Conservation (phyloP, 2,329 filamentous ascomycete genomes). For the Colletotrichum sidae region DNA sequence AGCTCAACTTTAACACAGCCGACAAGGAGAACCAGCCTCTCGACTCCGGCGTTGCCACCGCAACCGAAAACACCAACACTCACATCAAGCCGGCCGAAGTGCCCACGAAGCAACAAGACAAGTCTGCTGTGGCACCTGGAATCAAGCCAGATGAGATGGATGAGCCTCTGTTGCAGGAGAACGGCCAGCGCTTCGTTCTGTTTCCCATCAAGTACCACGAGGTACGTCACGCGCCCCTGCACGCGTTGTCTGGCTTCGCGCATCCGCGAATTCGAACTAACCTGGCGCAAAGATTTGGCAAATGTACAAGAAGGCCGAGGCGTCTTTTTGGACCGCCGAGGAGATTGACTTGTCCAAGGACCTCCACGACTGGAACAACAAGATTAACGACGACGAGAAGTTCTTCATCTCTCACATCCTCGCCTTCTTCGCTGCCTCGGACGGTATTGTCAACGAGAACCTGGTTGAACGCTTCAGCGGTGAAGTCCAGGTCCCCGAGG, state of each 20-base stretch:
- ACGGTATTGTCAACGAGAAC: slow-evolving; percentile 99
- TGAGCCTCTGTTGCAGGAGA: slow-evolving; percentile 95
- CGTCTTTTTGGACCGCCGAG: slow-evolving; percentile 99
- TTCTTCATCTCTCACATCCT: slow-evolving; percentile 99
- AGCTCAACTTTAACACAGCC: slow-evolving; percentile 79
- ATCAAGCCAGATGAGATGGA: slow-evolving; percentile 79
- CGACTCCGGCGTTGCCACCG: slow-evolving; percentile 60
- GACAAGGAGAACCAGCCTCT: slow-evolving; percentile 85
- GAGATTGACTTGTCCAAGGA: slow-evolving; percentile 99
- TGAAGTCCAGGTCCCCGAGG: slow-evolving; percentile 97
- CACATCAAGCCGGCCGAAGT: slow-evolving; percentile 70
- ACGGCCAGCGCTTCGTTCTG: slow-evolving; percentile 94
- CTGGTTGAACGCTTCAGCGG: slow-evolving; percentile 96
- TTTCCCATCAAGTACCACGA: slow-evolving; percentile 99
- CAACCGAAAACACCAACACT: slow-evolving; percentile 68
- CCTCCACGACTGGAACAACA: slow-evolving; percentile 99
- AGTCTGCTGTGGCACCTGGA: slow-evolving; percentile 57
- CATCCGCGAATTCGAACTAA: slow-evolving; percentile 51
- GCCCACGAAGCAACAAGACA: slow-evolving; percentile 56
- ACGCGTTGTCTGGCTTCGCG: slow-evolving; percentile 75
- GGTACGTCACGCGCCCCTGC: slow-evolving; percentile 72
- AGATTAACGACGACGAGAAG: slow-evolving; percentile 94
- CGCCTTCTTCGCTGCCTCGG: slow-evolving; percentile 98
- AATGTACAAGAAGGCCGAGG: slow-evolving; percentile 99
- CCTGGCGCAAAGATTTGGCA: slow-evolving; percentile 85